Evolutionary conservation across 306 rosid genomes (phyloP).

Genomic region (Leucaena leucocephala): DNA sequence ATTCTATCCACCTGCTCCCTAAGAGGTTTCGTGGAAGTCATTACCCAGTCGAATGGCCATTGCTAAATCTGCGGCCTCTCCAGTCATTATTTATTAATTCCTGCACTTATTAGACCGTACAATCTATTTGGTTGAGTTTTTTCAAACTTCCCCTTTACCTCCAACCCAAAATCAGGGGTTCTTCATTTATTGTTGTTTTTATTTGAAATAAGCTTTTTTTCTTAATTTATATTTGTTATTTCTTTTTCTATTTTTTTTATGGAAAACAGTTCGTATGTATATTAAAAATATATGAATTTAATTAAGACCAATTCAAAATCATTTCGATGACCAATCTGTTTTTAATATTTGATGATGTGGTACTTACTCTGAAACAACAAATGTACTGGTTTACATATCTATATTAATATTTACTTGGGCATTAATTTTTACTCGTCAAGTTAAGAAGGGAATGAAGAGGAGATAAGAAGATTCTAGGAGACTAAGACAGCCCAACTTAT

Average conservation of each 20-base stretch:
- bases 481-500: slow-evolving; percentile 36
- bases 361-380: too few species aligned
- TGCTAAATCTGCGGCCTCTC: slow-evolving; percentile 2
- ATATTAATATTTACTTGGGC: not conserved
- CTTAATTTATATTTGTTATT: too few species aligned
- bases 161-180: not conserved
- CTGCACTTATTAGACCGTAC: slow-evolving; percentile 15
- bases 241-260: too few species aligned
- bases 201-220: too few species aligned
- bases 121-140: slow-evolving; percentile 16
- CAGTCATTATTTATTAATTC: slow-evolving; percentile 27
- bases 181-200: not conserved
- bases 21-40: not conserved
- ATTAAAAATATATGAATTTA: too few species aligned
- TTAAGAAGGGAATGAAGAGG: slow-evolving; percentile 12
- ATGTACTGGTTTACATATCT: too few species aligned
- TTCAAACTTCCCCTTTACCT: slow-evolving; percentile 28
- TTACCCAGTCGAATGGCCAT: not conserved
- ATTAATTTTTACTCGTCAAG: not conserved
- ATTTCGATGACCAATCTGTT: too few species aligned
- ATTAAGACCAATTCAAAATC: too few species aligned
- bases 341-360: too few species aligned
- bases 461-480: slow-evolving; percentile 38
- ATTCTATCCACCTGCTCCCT: too few species aligned
- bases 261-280: too few species aligned